Base-by-base conservation (phyloP, 495 filamentous ascomycete species). In the Neurospora pannonica region DNA sequence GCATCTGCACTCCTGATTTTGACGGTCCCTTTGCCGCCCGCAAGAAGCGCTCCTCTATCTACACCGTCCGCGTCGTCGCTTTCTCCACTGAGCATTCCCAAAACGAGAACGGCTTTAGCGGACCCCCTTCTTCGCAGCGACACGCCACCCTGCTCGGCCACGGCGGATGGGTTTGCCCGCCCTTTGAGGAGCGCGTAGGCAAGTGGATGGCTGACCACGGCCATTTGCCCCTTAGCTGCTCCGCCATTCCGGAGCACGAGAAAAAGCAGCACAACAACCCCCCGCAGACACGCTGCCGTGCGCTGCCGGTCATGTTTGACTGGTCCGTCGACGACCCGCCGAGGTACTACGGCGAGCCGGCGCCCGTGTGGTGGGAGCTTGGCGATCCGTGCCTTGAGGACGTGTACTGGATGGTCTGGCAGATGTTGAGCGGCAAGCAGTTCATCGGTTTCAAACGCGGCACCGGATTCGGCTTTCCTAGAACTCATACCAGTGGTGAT, bases 111-210 rank as follows among this genome's bases (percentile, higher is more conserved):
- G 67, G 17, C n/a, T 74, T 81, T 60, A 76, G 70, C n/a, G 79
- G 77, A n/a, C 77, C 77, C 11, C 72, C 38, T 10, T 10, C 70
- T 60, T 28, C 39, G 3, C 62, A 77, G 21, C 77, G 78, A 38
- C 46, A 74, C 39, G 76, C 62, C 34, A 79, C 78, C 6, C 72
- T 76, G 17, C 40, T 78, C 31, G 74, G 38, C 34, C 39, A 40
- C 5, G 78, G 78, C 24, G 78, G 77, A 38, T 80, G 78, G 78
- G 71, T 80, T 28, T 77, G 73, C 19, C 78, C 78, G 2, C 77
- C 78, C 13, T 54, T 76, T 42, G 72, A 75, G 34, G 76, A 80
- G 73, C 78, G 78, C 42, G n/a, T 76, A 24, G 73, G 70, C 24
- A 24, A 38, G 5, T 70, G 69, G 38, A 75, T 54, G 73, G 54